Percentiles rank a stretch among this genome's conserved stretches.
These are phyloP conservation scores for Calonectria pteridis DNA, from an alignment of 2,329 filamentous ascomycete genomes.

Conservation along the genomic window DNA sequence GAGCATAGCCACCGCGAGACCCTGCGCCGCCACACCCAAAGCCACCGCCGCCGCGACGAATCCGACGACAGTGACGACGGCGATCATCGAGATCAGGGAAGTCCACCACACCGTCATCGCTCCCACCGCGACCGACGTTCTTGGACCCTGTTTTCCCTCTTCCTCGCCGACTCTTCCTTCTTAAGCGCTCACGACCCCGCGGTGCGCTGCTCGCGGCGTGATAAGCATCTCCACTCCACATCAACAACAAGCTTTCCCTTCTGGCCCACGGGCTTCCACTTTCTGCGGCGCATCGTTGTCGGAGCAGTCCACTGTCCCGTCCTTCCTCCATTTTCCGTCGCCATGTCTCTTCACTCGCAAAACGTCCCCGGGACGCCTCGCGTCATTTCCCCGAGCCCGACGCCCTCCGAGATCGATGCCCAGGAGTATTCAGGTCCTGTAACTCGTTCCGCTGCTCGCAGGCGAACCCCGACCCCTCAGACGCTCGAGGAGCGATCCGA, in stretches of 20 bases:
- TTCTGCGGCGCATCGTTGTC: conserved; percentile 63
- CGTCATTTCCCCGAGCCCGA: conserved; percentile 90
- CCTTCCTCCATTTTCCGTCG: conserved; percentile 70
- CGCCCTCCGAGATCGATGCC: conserved; percentile 54
- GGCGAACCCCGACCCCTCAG: conserved; percentile 67
- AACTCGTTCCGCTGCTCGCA: conserved; percentile 79
- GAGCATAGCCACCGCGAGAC: conserved; percentile 38
- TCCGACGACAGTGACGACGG: conserved; percentile 33
- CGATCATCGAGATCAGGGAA: conserved; percentile 36
- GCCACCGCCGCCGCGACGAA: conserved; percentile 34
- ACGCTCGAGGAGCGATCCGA: conserved; percentile 71
- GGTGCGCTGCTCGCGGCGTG: conserved; percentile 60
- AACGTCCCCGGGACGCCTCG: conserved; percentile 82
- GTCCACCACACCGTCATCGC: conserved; percentile 35
- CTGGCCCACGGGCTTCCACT: conserved; percentile 62
- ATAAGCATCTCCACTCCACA: conserved; percentile 61
- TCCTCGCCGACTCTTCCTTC: conserved; percentile 27
- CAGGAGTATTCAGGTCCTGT: conserved; percentile 75
- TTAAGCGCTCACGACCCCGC: conserved; percentile 30
- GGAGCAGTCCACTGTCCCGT: conserved; percentile 68
- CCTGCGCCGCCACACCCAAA: conserved; percentile 23
- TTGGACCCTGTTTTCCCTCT: conserved; percentile 36
- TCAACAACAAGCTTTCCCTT: conserved; percentile 37
- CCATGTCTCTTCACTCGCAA: conserved; percentile 66
- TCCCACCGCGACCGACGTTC: conserved; percentile 26